Evolutionary conservation across 495 filamentous ascomycete genomes (phyloP).

Genomic region (Niebla homalea): DNA sequence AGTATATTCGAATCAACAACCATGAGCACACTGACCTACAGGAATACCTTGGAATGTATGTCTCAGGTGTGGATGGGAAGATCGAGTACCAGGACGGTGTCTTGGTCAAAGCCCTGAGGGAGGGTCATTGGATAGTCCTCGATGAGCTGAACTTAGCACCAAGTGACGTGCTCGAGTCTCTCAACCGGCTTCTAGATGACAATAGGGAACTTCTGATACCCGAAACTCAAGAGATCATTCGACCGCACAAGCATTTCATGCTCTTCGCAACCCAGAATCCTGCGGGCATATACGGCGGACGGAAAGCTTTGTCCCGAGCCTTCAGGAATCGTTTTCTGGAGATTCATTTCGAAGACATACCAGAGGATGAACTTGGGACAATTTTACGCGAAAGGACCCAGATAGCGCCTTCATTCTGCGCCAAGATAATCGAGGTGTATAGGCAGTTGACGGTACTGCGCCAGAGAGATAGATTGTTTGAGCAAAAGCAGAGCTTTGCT

Average conservation of each 20-base stretch:
- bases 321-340: conserved; percentile 97
- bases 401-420: conserved; percentile 83
- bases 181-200: conserved; percentile 91
- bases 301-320: conserved; percentile 83
- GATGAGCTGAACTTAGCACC: conserved; percentile 95
- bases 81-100: conserved; percentile 86
- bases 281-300: conserved; percentile 84
- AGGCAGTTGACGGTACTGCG: conserved; percentile 76
- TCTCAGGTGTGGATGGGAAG: conserved; percentile 72
- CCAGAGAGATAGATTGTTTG: conserved; percentile 80
- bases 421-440: conserved; percentile 85
- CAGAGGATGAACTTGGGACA: conserved; percentile 82
- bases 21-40: conserved; percentile 98
- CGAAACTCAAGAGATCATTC: conserved; percentile 87
- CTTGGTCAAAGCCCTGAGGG: conserved; percentile 79
- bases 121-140: conserved; percentile 95
- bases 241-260: conserved; percentile 90
- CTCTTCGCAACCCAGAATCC: conserved; percentile 99
- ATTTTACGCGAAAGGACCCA: conserved; percentile 81
- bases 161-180: conserved; percentile 87
- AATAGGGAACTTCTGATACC: conserved; percentile 96
- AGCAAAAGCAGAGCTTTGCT: conserved; percentile 95
- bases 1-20: conserved; percentile 97
- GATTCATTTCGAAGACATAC: conserved; percentile 96
- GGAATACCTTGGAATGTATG: conserved; percentile 90